These are phyloP conservation scores for Tagetes patula DNA, from an alignment of 129 eudicot genomes.

Conservation along the genomic window DNA sequence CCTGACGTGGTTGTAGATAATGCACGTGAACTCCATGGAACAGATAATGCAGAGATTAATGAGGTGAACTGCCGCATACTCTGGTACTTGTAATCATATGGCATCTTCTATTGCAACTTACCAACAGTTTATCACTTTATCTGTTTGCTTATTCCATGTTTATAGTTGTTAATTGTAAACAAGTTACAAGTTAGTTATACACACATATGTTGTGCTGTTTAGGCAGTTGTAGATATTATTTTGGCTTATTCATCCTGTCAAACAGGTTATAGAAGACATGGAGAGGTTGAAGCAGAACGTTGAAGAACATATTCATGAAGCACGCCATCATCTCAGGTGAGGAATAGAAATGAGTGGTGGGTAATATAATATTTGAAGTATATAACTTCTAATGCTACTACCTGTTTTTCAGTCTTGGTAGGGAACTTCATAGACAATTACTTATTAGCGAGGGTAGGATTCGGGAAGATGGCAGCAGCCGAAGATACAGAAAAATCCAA, in stretches of 20 bases:
- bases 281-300: slow-evolving; percentile 82
- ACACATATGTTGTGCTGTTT: slow-evolving; percentile 3
- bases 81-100: slow-evolving; percentile 1
- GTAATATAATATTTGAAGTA: background rate
- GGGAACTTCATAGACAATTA: slow-evolving; percentile 58
- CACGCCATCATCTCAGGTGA: slow-evolving; percentile 71
- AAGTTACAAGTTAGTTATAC: background rate
- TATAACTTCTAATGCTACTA: background rate
- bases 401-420: slow-evolving; percentile 56
- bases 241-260: slow-evolving; percentile 12
- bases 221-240: slow-evolving; percentile 3
- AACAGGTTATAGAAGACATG: slow-evolving; percentile 91
- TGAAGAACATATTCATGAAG: slow-evolving; percentile 56
- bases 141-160: slow-evolving; percentile 10
- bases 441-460: slow-evolving; percentile 47
- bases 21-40: slow-evolving; percentile 92
- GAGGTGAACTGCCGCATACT: slow-evolving; percentile 57
- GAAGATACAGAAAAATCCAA: slow-evolving; percentile 59
- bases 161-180: no score
- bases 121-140: background rate
- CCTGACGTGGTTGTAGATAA: slow-evolving; percentile 53
- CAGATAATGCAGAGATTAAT: slow-evolving; percentile 92
- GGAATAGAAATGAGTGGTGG: slow-evolving; percentile 22
- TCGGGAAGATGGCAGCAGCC: slow-evolving; percentile 43
- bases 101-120: slow-evolving; percentile 6